A percentile compares a stretch with the other conserved stretches of the same genome.
phyloP scores from a whole-genome alignment of 306 rosid genomes.

The Luffa acutangula region DNA sequence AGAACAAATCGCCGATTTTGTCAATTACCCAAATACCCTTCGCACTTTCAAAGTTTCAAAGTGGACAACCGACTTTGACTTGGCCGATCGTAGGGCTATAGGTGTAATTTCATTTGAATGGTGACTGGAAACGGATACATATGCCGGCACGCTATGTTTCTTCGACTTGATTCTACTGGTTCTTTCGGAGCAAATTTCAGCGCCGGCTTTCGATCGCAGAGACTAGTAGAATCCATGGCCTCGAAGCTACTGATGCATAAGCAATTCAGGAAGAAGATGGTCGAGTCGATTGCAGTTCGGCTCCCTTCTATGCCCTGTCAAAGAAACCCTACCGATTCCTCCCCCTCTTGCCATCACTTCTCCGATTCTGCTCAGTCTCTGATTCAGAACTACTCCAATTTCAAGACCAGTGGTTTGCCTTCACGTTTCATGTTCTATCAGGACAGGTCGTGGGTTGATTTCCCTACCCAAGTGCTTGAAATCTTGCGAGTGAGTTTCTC shows the following conservation, averaged over 20 bases:
- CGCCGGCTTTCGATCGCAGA: neutral
- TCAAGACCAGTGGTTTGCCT: slow-evolving; percentile 31
- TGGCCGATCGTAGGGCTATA: neutral
- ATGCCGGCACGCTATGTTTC: neutral
- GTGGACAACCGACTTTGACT: neutral
- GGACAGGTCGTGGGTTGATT: slow-evolving; percentile 35
- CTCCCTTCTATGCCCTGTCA: slow-evolving; percentile 5
- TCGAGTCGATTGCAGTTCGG: slow-evolving; percentile 15
- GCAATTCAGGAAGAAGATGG: neutral
- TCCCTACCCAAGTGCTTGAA: slow-evolving; percentile 16
- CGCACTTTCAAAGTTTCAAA: neutral
- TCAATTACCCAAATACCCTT: neutral
- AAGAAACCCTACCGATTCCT: neutral
- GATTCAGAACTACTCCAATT: slow-evolving; percentile 23
- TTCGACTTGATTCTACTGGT: slow-evolving; percentile 17
- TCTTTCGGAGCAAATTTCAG: neutral
- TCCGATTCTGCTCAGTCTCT: slow-evolving; percentile 12
- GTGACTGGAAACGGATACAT: slow-evolving; percentile 7
- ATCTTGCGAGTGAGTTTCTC: slow-evolving; percentile 22
- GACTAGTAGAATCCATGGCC: slow-evolving; percentile 35
- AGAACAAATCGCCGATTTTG: neutral
- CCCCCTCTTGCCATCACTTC: neutral
- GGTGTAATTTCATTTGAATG: neutral
- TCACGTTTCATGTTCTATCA: slow-evolving; percentile 40
- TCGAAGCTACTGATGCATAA: neutral